Evolutionary conservation across 345 rosid species (phyloP), one percentile per base, ranked within the genome.

Genomic region (Raphanus sativus): DNA sequence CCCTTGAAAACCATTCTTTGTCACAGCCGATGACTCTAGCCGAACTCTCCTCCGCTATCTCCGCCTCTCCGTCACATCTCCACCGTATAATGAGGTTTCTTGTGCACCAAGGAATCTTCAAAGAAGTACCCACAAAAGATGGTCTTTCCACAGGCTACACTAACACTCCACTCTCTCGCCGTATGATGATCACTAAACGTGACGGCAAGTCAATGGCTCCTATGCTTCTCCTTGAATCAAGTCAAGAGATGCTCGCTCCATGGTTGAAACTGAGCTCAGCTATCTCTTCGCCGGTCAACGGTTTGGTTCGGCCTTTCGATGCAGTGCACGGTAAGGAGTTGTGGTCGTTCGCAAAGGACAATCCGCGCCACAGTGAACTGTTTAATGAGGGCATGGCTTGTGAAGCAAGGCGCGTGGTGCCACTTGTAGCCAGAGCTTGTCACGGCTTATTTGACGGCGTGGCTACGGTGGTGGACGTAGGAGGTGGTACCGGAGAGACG

Each of bases 351-450:
- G 75, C 87, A 0, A 85, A 75, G n/a, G 81, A 21, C 21, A 71
- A 93, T 65, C 83, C 80, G 0, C 75, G 26, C 2, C 78, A 78
- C 54, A 81, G 83, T 64, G 78, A 73, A 70, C 62, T 88, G 11
- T 1, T 93, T 2, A 77, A 86, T 2, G 90, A 87, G 8, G 93
- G 88, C 0, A 91, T 91, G 98, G 93, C 92, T 15, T 82, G 86
- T 69, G 70, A 72, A 7, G 70, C 97, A 4, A 88, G 90, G 59
- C 38, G 64, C 17, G 66, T 71, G 8, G 82, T 87, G 16, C 76
- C 80, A 6, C 88, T 82, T 8, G 16, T 88, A 0, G 65, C 77
- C 0, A 36, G 80, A 24, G 73, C 77, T 5, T 87, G 90, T 75
- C 86, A 82, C 0, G 85, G 87, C 52, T 78, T 87, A 80, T 85